These are phyloP conservation scores for Pyrenophora teres DNA, from an alignment of 2,329 filamentous ascomycete genomes.

Conservation along the genomic window DNA sequence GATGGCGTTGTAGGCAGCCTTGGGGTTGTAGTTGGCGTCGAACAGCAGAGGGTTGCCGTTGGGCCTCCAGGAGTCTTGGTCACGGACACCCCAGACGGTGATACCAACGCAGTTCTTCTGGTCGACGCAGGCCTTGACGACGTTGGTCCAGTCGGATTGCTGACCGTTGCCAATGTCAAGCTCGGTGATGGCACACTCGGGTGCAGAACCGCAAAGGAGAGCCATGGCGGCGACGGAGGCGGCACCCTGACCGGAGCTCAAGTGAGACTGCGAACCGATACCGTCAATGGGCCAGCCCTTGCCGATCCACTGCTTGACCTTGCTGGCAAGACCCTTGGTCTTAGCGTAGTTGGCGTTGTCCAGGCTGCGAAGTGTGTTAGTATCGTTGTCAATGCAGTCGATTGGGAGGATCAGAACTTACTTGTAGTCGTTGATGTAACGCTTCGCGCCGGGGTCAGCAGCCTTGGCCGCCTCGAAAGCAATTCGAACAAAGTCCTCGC, in stretches of 20 bases:
- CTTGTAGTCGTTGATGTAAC: slow-evolving; percentile 76
- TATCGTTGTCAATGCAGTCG: background rate
- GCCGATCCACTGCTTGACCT: slow-evolving; percentile 69
- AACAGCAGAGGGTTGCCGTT: slow-evolving; percentile 52
- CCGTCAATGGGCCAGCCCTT: slow-evolving; percentile 69
- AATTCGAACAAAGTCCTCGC: slow-evolving; percentile 72
- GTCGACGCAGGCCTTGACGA: slow-evolving; percentile 63
- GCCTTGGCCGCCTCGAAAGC: slow-evolving; percentile 71
- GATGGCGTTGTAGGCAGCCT: slow-evolving; percentile 48
- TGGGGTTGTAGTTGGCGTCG: slow-evolving; percentile 51
- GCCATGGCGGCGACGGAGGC: slow-evolving; percentile 55
- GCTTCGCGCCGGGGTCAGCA: slow-evolving; percentile 69
- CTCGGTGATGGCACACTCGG: slow-evolving; percentile 70
- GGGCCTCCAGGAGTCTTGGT: slow-evolving; percentile 55
- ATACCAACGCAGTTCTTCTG: slow-evolving; percentile 68
- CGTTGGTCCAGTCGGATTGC: slow-evolving; percentile 62
- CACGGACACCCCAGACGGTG: slow-evolving; percentile 64
- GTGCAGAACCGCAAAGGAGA: slow-evolving; percentile 58
- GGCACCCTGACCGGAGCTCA: slow-evolving; percentile 56
- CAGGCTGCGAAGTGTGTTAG: slow-evolving; percentile 56
- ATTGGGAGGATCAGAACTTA: slow-evolving; percentile 17
- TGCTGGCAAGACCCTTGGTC: slow-evolving; percentile 59
- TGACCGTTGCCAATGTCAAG: slow-evolving; percentile 68
- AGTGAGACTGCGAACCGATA: slow-evolving; percentile 56
- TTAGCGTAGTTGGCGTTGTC: slow-evolving; percentile 66